A percentile compares a stretch with the other conserved stretches of the same genome.
These are phyloP conservation scores for Cyathus striatus DNA, from an alignment of 768 basidiomycete species.

Conservation along the genomic window DNA sequence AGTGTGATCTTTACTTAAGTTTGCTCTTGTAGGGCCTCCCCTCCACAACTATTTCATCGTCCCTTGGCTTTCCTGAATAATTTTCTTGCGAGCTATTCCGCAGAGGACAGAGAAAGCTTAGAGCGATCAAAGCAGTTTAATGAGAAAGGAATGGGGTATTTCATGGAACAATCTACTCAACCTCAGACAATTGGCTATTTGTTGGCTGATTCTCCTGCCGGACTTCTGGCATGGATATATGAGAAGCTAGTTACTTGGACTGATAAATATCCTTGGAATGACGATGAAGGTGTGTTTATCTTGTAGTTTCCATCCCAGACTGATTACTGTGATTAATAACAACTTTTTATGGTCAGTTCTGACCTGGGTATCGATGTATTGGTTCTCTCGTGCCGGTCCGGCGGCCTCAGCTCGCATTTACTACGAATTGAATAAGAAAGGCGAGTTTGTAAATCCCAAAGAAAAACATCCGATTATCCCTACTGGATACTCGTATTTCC, in stretches of 20 bases:
- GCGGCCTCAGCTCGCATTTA: conserved; percentile 54
- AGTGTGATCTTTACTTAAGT: background rate
- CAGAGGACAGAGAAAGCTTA: conserved; percentile 27
- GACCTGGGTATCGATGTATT: conserved; percentile 57
- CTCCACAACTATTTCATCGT: conserved; percentile 14
- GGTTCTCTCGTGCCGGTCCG: conserved; percentile 55
- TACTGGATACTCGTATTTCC: conserved; percentile 42
- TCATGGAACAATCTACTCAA: conserved; percentile 33
- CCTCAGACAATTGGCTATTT: conserved; percentile 52
- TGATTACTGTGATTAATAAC: conserved; percentile 3
- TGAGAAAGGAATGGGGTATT: conserved; percentile 30
- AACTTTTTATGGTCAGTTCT: conserved; percentile 37
- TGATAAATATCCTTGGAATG: conserved; percentile 46
- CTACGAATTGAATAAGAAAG: conserved; percentile 33
- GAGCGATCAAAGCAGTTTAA: conserved; percentile 21
- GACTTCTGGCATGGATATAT: conserved; percentile 48
- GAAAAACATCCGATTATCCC: conserved; percentile 25
- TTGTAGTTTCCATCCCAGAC: conserved; percentile 1
- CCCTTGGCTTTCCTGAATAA: conserved; percentile 20
- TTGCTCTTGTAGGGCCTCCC: conserved; percentile 7
- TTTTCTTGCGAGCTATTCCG: conserved; percentile 19
- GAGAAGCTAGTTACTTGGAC: conserved; percentile 43
- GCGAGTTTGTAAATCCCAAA: background rate
- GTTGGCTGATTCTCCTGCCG: conserved; percentile 53
- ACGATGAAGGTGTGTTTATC: conserved; percentile 41